Base-by-base conservation (phyloP, 2,329 filamentous ascomycete genomes). In the Paraphoma chrysanthemicola region DNA sequence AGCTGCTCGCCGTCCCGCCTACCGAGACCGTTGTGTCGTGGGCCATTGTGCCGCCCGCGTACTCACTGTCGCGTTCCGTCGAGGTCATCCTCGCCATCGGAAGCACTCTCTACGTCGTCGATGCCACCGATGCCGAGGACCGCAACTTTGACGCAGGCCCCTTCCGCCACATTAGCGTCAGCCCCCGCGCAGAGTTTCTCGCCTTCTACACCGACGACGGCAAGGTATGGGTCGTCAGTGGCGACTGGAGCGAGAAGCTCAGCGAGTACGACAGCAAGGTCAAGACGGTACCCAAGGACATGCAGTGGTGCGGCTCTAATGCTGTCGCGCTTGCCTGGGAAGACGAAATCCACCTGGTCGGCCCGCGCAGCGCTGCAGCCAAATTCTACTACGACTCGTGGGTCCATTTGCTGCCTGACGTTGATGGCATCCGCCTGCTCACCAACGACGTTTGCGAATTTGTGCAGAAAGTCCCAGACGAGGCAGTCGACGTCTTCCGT, bases 361-460 rank as follows among this genome's bases (percentile, higher is more conserved):
- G 94, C 0, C 92, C 93, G 0, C 90, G 89, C 38, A 92, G 92
- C 43, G 86, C 90, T 9, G 88, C 90, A 5, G 87, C 85, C 30
- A 88, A 85, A 77, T 95, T 93, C 75, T 94, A 93, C 67, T 98
- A 98, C 75, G 93, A 98, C 70, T 91, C 90, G 8, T 89, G 92
- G 60, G 90, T 99, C 11, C 95, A 98, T 75, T 84, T 98, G 3
- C 82, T 97, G 42, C 90, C 93, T 14, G 93, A 96, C 82, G 84
- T 85, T 59, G 95, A 99, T 72, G 95, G 95, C n/a, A 89, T 97
- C 23, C 87, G 93, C 14, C 80, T 99, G 8, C 83, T 99, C 44
- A 96, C 92, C 3, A 97, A 96, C 68, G 92, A 97, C 69, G 88
- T 91, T n/a, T 98, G 94, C 78, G 95, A 99, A 67, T 98, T 98